phyloP scores from a whole-genome alignment of 2,329 filamentous ascomycete species.

The Metarhizium brunneum region DNA sequence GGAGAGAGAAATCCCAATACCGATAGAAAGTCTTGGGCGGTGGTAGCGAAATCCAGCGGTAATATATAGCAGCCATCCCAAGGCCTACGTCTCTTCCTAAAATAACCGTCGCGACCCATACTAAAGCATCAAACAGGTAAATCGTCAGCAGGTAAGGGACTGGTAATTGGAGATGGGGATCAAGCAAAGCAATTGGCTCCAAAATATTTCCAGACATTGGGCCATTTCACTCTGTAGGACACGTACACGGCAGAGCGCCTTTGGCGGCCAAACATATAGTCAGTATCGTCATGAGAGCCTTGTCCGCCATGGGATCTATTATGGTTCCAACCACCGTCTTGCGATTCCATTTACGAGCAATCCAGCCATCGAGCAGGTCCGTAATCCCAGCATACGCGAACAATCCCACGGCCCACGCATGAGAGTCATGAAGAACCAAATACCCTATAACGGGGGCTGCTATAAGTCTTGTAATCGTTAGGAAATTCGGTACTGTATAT shows the following conservation, averaged over 20 bases:
- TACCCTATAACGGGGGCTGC: constrained; percentile 83
- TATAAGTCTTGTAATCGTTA: constrained; percentile 78
- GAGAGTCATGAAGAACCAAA: constrained; percentile 73
- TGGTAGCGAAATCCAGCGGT: constrained; percentile 88
- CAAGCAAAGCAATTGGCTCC: neutral
- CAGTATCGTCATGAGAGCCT: constrained; percentile 87
- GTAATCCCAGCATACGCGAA: constrained; percentile 89
- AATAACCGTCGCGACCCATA: constrained; percentile 85
- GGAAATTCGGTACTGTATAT: constrained; percentile 89
- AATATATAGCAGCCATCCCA: constrained; percentile 82
- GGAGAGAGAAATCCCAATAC: constrained; percentile 97
- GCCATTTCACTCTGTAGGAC: neutral
- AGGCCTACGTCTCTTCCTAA: constrained; percentile 80
- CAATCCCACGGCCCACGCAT: constrained; percentile 70
- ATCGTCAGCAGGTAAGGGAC: neutral
- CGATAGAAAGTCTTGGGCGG: constrained; percentile 84
- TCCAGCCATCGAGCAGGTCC: constrained; percentile 88
- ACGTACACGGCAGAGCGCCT: constrained; percentile 67
- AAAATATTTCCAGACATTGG: neutral
- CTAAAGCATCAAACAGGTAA: constrained; percentile 27
- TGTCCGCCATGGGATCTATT: constrained; percentile 95
- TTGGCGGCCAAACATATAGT: constrained; percentile 79
- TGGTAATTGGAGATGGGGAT: neutral
- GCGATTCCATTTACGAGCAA: constrained; percentile 77
- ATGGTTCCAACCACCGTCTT: constrained; percentile 92